Evolutionary conservation across 2,329 filamentous ascomycete genomes (phyloP), one percentile per base, ranked within the genome.

Genomic region (Akanthomyces muscarius): DNA sequence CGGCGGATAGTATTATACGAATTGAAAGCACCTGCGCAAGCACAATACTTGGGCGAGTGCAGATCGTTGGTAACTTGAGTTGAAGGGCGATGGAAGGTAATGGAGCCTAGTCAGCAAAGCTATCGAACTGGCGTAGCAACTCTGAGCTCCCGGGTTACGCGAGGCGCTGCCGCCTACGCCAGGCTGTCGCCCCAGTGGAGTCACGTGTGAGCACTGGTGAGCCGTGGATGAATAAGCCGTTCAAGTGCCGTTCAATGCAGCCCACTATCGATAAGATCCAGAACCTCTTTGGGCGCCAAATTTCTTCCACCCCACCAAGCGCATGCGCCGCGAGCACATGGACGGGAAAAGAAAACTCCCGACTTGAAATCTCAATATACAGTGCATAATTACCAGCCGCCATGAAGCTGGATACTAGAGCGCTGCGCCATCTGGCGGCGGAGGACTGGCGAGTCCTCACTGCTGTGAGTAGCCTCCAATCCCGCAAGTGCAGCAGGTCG

Each of bases 381-480:
- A n/a, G n/a, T n/a, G 7, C n/a, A 38, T 13, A 45, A 25, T 13
- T 6, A 1, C n/a, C 48, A 45, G 18, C 13, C 28, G 33, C 23
- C 67, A 99, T 99, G 95, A 96, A 95, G 82, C 87, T 99, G 75
- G 92, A 99, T 75, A 93, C 94, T 56, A 92, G 92, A 75, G 89
- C 91, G 56, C 88, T 99, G 79, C 92, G 96, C 74, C 94, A 99
- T 77, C 86, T 99, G 75, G 89, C 90, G 57, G 79, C 86, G 18
- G 95, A 98, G 78, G 95, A 99, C 81, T 99, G 96, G 92, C 87
- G 90, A 70, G 93, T 97, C 66, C 88, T 99, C 66, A 89, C 91
- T 73, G 95, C 92, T 71, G 94, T 96, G 88, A 66, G 86, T 77
- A 58, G 5, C 10, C 59, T 65, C 60, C 66, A 66, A 69, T 68